Conservation (phyloP, 257 asterid genomes). For the Plantago major region DNA sequence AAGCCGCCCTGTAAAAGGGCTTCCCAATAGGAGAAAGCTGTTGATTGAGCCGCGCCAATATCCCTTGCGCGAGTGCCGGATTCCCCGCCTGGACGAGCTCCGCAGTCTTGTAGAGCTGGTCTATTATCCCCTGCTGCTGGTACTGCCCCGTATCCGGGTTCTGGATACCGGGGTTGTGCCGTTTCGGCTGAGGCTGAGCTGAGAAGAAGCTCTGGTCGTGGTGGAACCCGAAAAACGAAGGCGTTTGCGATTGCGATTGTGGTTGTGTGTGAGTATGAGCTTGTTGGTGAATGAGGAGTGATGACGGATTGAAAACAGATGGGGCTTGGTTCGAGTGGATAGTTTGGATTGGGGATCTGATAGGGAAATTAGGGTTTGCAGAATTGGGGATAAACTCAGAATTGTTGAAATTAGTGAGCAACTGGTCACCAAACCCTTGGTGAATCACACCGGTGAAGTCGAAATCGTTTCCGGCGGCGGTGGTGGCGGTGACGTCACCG, state of each 20-base stretch:
- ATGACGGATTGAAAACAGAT: slow-evolving; percentile 38
- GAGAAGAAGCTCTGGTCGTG: slow-evolving; percentile 39
- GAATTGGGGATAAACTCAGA: too few species aligned
- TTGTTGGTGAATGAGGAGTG: too few species aligned
- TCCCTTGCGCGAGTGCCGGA: slow-evolving; percentile 91
- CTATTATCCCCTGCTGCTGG: slow-evolving; percentile 62
- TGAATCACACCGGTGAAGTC: too few species aligned
- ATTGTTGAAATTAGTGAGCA: too few species aligned
- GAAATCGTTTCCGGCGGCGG: too few species aligned
- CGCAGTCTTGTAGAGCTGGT: slow-evolving; percentile 77
- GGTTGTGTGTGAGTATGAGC: slow-evolving; percentile 45
- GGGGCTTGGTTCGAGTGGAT: slow-evolving; percentile 8
- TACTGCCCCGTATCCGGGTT: slow-evolving; percentile 36
- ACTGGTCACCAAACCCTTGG: too few species aligned
- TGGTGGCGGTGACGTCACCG: too few species aligned
- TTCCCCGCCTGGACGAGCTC: slow-evolving; percentile 86
- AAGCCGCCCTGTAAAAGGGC: slow-evolving; percentile 93
- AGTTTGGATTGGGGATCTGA: neutral
- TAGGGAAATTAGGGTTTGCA: too few species aligned
- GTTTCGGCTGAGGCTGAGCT: slow-evolving; percentile 50
- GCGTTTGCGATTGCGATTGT: slow-evolving; percentile 48
- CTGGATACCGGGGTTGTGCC: slow-evolving; percentile 44
- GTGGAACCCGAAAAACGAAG: slow-evolving; percentile 52
- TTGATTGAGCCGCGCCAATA: slow-evolving; percentile 99
- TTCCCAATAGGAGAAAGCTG: slow-evolving; percentile 90